Base-by-base conservation (phyloP, 2,329 filamentous ascomycete genomes). In the Sarocladium strictum region DNA sequence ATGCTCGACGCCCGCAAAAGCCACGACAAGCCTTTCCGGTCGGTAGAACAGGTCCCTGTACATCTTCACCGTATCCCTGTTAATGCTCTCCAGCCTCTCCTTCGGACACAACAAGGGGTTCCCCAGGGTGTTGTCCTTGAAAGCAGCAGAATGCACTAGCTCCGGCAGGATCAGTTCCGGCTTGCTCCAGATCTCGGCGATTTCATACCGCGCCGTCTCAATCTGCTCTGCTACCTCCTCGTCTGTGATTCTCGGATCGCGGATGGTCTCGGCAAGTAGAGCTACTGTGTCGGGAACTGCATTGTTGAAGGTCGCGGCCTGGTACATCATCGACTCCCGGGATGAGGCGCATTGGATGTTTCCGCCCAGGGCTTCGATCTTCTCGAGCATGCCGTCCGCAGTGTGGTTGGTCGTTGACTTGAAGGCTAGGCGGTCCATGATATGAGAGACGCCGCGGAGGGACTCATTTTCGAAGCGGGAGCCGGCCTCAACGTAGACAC, bases 301-400 rank as follows among this genome's bases (percentile, higher is more conserved):
- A 24, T 86, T 87, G 76, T 99, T 99, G 81, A 99, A 99, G 27
- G 92, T 97, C 24, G 94, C 94, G 1, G 91, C 90, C 72, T 99
- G 94, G 76, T 99, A 99, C 94, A 99, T 99, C 73, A 99, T 83
- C 55, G 90, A 90, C 72, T 99, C 94, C 60, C 94, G 81, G 2
- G 91, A 96, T 1, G 92, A 97, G 11, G 93, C 92, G 73, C 94
- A 99, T 73, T 97, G 92, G 57, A 99, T 93, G 69, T 97, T 97
- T 29, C 94, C 94, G 33, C 94, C 94, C 2, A 99, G 77, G 0
- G 85, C 86, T 72, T 97, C 94, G 32, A 97, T 80, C 32, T 85
- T 79, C 70, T 96, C 90, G 19, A 96, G 76, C 85, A 97, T 94
- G 62, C 91, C 78, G 70, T 97, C 92, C 55, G 85, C 84, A 0